Evolutionary conservation across 495 filamentous ascomycete genomes (phyloP).

Genomic region (Elasticomyces elasticus): DNA sequence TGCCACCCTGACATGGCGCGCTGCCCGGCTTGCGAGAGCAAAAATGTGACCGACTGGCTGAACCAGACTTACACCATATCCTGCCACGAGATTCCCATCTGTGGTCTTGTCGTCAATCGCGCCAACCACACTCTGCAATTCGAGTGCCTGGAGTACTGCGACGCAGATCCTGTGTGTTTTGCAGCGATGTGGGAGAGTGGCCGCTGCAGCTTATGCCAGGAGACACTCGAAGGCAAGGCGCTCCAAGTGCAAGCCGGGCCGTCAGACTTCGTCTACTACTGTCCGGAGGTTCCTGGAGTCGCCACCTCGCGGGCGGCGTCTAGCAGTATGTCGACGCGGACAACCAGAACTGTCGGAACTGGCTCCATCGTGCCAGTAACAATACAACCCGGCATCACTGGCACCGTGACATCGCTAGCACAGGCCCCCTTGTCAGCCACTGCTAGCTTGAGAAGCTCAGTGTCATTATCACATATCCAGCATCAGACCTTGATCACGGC

Average conservation of each 20-base stretch:
- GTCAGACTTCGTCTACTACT: background rate
- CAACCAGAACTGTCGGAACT: too few species aligned
- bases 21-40: conserved; percentile 4
- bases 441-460: background rate
- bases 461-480: background rate
- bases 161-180: conserved; percentile 1
- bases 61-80: conserved; percentile 4
- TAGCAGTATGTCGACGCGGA: too few species aligned
- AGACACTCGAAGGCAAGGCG: background rate
- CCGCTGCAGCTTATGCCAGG: background rate
- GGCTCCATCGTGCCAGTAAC: too few species aligned
- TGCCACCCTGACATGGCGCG: background rate
- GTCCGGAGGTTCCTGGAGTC: background rate
- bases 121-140: background rate
- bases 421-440: background rate
- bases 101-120: background rate
- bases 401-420: background rate
- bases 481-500: background rate
- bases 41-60: background rate
- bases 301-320: background rate
- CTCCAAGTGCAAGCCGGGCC: background rate
- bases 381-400: background rate
- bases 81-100: background rate
- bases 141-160: conserved; percentile 9
- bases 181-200: conserved; percentile 2